Conservation (phyloP, 768 basidiomycete species). For the Mrakia blollopis region DNA sequence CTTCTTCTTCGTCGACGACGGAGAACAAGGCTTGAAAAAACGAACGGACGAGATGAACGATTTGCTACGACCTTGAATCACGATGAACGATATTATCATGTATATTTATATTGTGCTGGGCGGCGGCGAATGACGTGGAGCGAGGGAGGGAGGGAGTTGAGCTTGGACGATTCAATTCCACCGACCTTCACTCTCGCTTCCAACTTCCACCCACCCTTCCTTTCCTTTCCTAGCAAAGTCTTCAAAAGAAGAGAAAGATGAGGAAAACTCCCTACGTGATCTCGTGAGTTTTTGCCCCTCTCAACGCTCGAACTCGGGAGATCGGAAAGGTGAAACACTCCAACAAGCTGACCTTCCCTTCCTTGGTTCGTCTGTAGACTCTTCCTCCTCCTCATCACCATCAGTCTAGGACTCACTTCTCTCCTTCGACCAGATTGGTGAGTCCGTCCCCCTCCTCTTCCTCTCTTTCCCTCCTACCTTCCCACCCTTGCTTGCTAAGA, state of each 20-base stretch:
- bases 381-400: slow-evolving; percentile 10
- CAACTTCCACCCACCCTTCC: not conserved
- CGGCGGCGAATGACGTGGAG: not conserved
- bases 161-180: not conserved
- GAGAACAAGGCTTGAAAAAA: not conserved
- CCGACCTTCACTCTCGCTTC: not conserved
- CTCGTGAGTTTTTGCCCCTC: not conserved
- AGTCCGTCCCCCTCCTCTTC: not conserved
- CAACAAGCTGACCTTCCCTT: not conserved
- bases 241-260: not conserved
- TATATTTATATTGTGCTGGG: no score
- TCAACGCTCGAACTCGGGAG: not conserved
- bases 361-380: not conserved
- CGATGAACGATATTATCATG: not conserved
- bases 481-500: no score
- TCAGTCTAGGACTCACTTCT: slow-evolving; percentile 13
- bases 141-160: not conserved
- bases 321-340: not conserved
- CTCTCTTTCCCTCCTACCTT: not conserved
- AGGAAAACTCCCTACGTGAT: slow-evolving; percentile 28
- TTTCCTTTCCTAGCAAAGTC: not conserved
- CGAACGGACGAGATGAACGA: not conserved
- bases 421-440: slow-evolving; percentile 21
- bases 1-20: no score
- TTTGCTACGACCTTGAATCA: not conserved